phyloP scores from a whole-genome alignment of 2,329 filamentous ascomycete species.

The Colletotrichum agaves region DNA sequence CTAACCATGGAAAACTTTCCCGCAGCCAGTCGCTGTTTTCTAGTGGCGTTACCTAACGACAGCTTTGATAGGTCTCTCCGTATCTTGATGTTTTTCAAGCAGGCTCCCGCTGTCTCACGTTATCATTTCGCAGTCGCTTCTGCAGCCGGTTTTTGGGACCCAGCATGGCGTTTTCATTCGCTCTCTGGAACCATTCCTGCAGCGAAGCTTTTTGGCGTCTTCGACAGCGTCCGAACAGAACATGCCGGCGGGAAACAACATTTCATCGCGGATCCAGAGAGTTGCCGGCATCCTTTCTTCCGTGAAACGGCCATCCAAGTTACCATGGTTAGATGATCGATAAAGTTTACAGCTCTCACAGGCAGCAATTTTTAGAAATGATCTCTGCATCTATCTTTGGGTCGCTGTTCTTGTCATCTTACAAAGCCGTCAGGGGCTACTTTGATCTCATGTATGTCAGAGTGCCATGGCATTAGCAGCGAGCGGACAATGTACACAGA shows the following conservation, averaged over 20 bases:
- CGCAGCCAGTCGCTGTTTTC: neutral
- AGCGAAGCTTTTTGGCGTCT: neutral
- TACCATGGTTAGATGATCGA: neutral
- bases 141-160: neutral
- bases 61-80: neutral
- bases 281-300: neutral
- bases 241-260: neutral
- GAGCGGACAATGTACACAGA: neutral
- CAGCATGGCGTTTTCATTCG: neutral
- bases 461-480: slow-evolving; percentile 32
- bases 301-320: neutral
- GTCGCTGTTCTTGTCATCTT: neutral
- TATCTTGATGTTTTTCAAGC: neutral
- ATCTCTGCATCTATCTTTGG: neutral
- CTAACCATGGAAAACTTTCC: neutral
- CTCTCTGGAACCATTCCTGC: neutral
- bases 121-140: neutral
- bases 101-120: neutral
- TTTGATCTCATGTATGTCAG: slow-evolving; percentile 30
- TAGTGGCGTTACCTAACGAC: slow-evolving; percentile 20
- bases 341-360: neutral
- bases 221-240: neutral
- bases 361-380: neutral
- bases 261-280: neutral
- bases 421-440: slow-evolving; percentile 8